Conservation (phyloP, 805 yeast species). For the Osmozyma mogii region DNA sequence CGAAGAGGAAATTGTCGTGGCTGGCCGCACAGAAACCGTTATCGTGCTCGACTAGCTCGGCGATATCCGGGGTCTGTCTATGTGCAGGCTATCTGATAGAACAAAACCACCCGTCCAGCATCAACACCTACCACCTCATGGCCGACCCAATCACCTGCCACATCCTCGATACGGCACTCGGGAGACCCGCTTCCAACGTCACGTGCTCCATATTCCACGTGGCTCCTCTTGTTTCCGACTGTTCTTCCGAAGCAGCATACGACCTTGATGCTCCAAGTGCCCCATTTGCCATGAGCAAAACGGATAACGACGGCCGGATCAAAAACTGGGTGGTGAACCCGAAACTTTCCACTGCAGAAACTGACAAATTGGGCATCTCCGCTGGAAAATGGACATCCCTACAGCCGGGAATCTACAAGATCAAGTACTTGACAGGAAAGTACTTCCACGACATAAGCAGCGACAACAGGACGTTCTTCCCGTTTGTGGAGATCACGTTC, state of each 20-base stretch:
- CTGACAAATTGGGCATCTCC: slow-evolving; percentile 22
- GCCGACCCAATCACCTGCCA: slow-evolving; percentile 85
- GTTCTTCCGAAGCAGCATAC: slow-evolving; percentile 20
- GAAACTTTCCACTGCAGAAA: slow-evolving; percentile 7
- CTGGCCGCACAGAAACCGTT: no score
- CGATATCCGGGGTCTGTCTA: no score
- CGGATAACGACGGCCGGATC: slow-evolving; percentile 79
- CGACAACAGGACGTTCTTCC: slow-evolving; percentile 59
- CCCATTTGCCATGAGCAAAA: slow-evolving; percentile 61
- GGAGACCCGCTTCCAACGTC: slow-evolving; percentile 78
- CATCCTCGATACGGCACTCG: slow-evolving; percentile 74
- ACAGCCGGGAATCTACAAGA: slow-evolving; percentile 61
- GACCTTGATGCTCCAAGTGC: slow-evolving; percentile 13
- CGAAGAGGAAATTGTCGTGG: no score
- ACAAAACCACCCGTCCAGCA: no score
- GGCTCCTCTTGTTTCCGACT: slow-evolving; percentile 16
- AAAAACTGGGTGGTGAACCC: slow-evolving; percentile 55
- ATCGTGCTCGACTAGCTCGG: no score
- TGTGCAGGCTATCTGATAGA: no score
- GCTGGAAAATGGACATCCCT: slow-evolving; percentile 38
- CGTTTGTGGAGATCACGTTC: slow-evolving; percentile 76
- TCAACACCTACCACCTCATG: no score
- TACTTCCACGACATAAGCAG: slow-evolving; percentile 39
- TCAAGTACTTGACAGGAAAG: slow-evolving; percentile 67
- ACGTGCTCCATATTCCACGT: slow-evolving; percentile 50